Evolutionary conservation across 2,329 filamentous ascomycete genomes (phyloP), one percentile per base, ranked within the genome.

Genomic region (Colletotrichum falcatum): DNA sequence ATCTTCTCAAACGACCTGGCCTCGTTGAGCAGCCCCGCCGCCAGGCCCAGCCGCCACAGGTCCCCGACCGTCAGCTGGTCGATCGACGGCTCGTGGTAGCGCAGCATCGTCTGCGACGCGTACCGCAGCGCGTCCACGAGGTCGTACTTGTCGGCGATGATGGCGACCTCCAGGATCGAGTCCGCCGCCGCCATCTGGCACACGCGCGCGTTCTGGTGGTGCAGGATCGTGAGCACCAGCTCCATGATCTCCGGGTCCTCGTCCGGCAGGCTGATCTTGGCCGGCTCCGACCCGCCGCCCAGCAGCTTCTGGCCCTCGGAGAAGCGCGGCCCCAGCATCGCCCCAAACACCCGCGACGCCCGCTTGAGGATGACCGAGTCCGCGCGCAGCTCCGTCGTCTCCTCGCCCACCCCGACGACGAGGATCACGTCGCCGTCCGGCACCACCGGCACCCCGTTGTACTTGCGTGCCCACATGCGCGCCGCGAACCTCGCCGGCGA

Each of bases 221-320:
- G 79, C 12, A 77, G 77, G 18, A 82, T 77, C 39, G 74, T 74
- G 65, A 82, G 75, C 6, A 82, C 33, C 0, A 81, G 70, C 11
- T 73, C 66, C 70, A 82, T 76, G 2, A 77, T 76, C 3, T 75
- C 72, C 0, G 77, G 71, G 54, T 81, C 73, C 59, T 81, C 79
- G 6, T 80, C 76, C 0, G 76, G 75, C 12, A 79, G 72, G 18
- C 73, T 66, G 33, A 80, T 70, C 60, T 78, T 74, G n/a, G 71
- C 65, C n/a, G 69, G 69, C 12, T 65, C 66, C 26, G 51, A 39
- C 33, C 53, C 54, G 35, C 68, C 37, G 35, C 68, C 68, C 39
- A 68, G 68, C 53, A 76, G 66, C 5, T 61, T 59, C 28, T 73
- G 61, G 8, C 74, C 76, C 56, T 77, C 76, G 14, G 58, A 65